Percentiles rank a stretch among this genome's conserved stretches.
Evolutionary conservation across 2,329 filamentous ascomycete species (phyloP).

Genomic region (Aspergillus versicolor): DNA sequence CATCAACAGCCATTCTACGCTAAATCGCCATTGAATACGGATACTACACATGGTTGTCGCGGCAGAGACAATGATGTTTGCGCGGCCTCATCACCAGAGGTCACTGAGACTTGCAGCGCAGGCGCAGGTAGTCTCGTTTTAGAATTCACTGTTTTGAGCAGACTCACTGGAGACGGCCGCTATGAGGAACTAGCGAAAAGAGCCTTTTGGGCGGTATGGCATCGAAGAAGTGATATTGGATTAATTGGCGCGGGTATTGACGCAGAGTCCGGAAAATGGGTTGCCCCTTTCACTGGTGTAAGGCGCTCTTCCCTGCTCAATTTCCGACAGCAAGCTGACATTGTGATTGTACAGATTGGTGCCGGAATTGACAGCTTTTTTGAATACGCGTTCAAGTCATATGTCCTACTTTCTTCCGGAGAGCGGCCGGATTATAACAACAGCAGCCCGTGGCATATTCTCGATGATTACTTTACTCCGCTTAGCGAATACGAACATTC

Average conservation of each 20-base stretch:
- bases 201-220: constrained; percentile 98
- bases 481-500: constrained; percentile 67
- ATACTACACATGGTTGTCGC: constrained; percentile 43
- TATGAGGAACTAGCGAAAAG: constrained; percentile 88
- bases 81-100: constrained; percentile 55
- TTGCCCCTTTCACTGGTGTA: constrained; percentile 77
- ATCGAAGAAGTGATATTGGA: constrained; percentile 77
- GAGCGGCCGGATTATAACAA: constrained; percentile 36
- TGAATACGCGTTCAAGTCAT: constrained; percentile 93
- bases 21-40: constrained; percentile 72
- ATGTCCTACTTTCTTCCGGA: constrained; percentile 82
- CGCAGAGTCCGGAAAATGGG: constrained; percentile 86
- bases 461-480: constrained; percentile 65
- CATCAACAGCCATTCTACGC: constrained; percentile 69
- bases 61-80: constrained; percentile 31
- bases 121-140: constrained; percentile 94
- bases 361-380: constrained; percentile 98
- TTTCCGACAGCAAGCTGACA: constrained; percentile 1
- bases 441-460: constrained; percentile 47
- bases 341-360: constrained; percentile 63
- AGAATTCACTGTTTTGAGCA: constrained; percentile 87
- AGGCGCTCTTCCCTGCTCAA: constrained; percentile 13
- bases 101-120: constrained; percentile 95
- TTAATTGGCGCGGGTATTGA: constrained; percentile 90
- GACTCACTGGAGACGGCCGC: constrained; percentile 79